Evolutionary conservation across 148 eudicot genomes (phyloP).

Genomic region (Rhododendron ovatum): DNA sequence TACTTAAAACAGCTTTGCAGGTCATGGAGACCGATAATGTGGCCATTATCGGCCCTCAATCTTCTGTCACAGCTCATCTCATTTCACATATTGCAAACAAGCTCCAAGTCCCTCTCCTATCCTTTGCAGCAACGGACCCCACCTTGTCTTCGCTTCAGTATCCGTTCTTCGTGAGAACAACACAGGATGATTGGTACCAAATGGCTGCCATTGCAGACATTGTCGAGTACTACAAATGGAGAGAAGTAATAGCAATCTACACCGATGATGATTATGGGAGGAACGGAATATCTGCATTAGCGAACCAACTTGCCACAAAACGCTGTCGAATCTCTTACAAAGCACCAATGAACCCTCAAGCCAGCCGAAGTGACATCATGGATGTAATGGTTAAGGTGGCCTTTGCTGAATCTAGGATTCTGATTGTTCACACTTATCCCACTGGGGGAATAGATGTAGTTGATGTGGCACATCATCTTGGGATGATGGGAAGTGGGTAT

Average conservation of each 20-base stretch:
- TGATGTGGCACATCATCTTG: slow-evolving; percentile 21
- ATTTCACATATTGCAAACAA: slow-evolving; percentile 42
- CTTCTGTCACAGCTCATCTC: slow-evolving; percentile 56
- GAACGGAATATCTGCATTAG: slow-evolving; percentile 48
- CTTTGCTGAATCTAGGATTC: slow-evolving; percentile 42
- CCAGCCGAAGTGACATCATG: slow-evolving; percentile 33
- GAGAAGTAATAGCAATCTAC: slow-evolving; percentile 47
- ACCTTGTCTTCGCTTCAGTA: slow-evolving; percentile 52
- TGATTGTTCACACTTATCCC: slow-evolving; percentile 51
- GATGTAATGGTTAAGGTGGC: slow-evolving; percentile 36
- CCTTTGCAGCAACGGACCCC: slow-evolving; percentile 63
- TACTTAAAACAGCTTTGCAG: slow-evolving; percentile 50
- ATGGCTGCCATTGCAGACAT: slow-evolving; percentile 68
- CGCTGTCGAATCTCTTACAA: slow-evolving; percentile 43
- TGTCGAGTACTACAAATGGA: slow-evolving; percentile 49
- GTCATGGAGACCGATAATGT: slow-evolving; percentile 54
- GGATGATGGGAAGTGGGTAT: slow-evolving; percentile 22
- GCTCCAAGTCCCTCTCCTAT: slow-evolving; percentile 59
- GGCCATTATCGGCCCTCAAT: slow-evolving; percentile 71
- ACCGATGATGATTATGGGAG: slow-evolving; percentile 65
- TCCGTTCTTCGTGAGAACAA: slow-evolving; percentile 46
- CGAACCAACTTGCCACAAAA: slow-evolving; percentile 36
- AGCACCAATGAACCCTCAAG: slow-evolving; percentile 38
- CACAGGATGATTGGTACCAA: slow-evolving; percentile 47
- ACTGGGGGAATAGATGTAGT: slow-evolving; percentile 30